These are phyloP conservation scores for Arthrobotrys sphaeroides DNA, from an alignment of 2,329 filamentous ascomycete species.

Conservation along the genomic window DNA sequence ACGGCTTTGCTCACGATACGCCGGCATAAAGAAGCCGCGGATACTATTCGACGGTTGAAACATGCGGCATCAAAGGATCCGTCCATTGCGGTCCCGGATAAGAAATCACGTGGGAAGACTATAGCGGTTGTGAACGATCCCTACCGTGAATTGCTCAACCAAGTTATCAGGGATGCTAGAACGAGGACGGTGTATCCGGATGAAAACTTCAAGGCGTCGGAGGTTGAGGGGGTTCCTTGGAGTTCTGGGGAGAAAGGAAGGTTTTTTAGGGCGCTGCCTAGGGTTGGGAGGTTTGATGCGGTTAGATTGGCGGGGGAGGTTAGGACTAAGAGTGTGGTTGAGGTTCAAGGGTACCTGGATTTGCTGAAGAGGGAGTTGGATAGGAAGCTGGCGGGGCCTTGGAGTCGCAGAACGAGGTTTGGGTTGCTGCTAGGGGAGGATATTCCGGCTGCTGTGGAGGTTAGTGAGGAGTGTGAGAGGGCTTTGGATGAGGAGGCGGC, in stretches of 20 bases:
- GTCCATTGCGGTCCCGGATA: not conserved
- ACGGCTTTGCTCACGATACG: constrained; percentile 25
- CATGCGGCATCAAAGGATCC: not conserved
- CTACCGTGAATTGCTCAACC: constrained; percentile 47
- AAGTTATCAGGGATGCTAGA: constrained; percentile 43
- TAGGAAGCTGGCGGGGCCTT: not conserved
- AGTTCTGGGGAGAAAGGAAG: constrained; percentile 29
- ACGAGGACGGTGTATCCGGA: constrained; percentile 41
- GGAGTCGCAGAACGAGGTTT: not conserved
- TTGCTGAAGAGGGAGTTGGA: constrained; percentile 19
- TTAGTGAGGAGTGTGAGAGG: constrained; percentile 41
- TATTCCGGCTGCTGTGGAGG: constrained; percentile 50
- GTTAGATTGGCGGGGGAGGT: constrained; percentile 32
- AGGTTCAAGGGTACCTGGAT: constrained; percentile 46
- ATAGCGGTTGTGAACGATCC: constrained; percentile 32
- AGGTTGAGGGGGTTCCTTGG: constrained; percentile 26
- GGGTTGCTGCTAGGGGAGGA: constrained; percentile 42
- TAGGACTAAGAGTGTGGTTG: constrained; percentile 39
- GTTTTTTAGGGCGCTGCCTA: constrained; percentile 44
- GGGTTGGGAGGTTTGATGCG: constrained; percentile 34
- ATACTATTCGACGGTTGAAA: constrained; percentile 31
- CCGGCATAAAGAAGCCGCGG: constrained; percentile 29
- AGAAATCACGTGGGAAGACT: constrained; percentile 21
- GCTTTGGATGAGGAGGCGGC: constrained; percentile 44
- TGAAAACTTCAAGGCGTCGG: constrained; percentile 3